Percentiles rank a stretch among this genome's conserved stretches.
Conservation (phyloP, 2,329 filamentous ascomycete species). For the Seiridium cupressi region DNA sequence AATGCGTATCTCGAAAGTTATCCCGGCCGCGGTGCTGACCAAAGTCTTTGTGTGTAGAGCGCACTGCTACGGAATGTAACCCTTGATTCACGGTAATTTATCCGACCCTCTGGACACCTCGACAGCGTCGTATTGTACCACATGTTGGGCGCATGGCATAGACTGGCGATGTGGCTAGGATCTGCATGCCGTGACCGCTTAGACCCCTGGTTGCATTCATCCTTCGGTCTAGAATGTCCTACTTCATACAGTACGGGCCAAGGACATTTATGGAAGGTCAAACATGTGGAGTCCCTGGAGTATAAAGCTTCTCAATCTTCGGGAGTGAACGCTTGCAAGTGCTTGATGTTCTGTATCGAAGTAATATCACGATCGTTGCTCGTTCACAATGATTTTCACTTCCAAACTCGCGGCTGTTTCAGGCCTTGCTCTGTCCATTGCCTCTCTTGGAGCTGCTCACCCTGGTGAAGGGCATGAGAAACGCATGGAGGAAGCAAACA, state of each 20-base stretch:
- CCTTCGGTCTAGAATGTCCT: neutral
- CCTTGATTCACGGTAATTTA: neutral
- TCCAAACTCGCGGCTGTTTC: neutral
- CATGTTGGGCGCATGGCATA: neutral
- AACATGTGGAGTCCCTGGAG: neutral
- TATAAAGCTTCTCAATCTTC: neutral
- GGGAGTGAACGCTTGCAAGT: neutral
- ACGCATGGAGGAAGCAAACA: slow-evolving; percentile 21
- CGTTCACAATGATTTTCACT: neutral
- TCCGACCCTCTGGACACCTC: neutral
- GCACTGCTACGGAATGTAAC: neutral
- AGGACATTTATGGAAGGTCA: neutral
- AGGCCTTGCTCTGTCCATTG: slow-evolving; percentile 14
- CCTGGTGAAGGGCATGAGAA: slow-evolving; percentile 26
- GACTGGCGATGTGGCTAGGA: neutral
- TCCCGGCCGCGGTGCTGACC: neutral
- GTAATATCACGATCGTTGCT: neutral
- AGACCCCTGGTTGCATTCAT: neutral
- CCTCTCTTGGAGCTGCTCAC: slow-evolving; percentile 20
- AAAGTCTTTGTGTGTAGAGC: neutral
- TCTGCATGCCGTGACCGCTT: neutral
- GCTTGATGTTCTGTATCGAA: neutral
- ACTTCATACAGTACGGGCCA: neutral
- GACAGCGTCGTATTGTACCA: neutral
- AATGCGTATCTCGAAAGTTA: neutral